A percentile compares a stretch with the other conserved stretches of the same genome.
Evolutionary conservation across 1,284 basidiomycete species (phyloP).

Genomic region (Trichosporon sp.): DNA sequence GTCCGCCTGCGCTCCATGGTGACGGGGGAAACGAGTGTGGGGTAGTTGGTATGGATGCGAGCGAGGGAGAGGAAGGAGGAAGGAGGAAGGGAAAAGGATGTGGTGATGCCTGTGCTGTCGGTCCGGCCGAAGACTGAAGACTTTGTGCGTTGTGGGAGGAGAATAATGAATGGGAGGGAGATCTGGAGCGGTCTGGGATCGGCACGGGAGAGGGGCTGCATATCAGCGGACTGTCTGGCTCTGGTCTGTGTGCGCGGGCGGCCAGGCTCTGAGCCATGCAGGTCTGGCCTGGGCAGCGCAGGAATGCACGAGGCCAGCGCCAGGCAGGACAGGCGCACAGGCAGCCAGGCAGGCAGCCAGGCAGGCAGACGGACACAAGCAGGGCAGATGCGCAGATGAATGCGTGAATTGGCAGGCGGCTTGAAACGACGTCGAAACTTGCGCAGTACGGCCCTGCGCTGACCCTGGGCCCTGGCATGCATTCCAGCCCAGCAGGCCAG

Average conservation of each 20-base stretch:
- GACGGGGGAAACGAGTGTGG: not conserved
- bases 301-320: not conserved
- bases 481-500: not conserved
- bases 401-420: not conserved
- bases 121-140: not conserved
- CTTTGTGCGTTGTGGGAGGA: not conserved
- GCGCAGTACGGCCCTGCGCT: not conserved
- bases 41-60: not conserved
- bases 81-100: not conserved
- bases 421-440: not conserved
- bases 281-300: not conserved
- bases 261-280: too few species aligned
- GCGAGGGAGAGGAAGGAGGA: not conserved
- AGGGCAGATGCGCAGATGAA: too few species aligned
- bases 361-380: too few species aligned
- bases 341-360: too few species aligned
- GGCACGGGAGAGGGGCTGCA: not conserved
- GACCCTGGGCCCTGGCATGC: not conserved
- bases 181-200: not conserved
- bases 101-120: not conserved
- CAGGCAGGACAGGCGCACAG: too few species aligned
- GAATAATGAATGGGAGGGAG: not conserved
- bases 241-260: not conserved
- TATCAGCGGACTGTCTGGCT: not conserved
- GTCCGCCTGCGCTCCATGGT: conserved; percentile 11